Base-by-base conservation (phyloP, 495 filamentous ascomycete genomes). In the Daldinia decipiens region DNA sequence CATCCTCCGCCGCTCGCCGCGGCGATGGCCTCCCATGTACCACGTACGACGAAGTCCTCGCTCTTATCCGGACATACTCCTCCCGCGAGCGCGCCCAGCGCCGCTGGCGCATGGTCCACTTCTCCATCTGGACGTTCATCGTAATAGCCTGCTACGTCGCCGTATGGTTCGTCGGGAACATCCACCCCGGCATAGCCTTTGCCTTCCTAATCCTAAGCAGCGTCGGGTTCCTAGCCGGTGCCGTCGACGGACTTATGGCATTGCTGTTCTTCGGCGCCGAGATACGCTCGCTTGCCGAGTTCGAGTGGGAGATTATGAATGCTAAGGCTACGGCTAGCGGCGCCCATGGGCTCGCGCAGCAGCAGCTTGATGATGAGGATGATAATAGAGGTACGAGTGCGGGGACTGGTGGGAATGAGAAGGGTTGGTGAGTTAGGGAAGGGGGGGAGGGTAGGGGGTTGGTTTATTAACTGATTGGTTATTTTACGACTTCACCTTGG, bases 221-320 rank as follows among this genome's bases (percentile, higher is more conserved):
- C 9, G 79, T 97, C 15, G 88, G 91, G 13, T 85, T 98, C 24
- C 85, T 83, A 12, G 89, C 88, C 7, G 96, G 95, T 0, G 85
- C 91, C 5, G 66, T 97, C 17, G 91, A 97, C 79, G 94, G 95
- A 0, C 75, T 98, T 32, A 91, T 98, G 76, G 92, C 93, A 3
- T 87, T 93, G 1, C 74, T 98, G 32, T 98, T 98, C 73, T 89
- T 97, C 68, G 88, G 89, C 12, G 87, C 87, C 70, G 95, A 99
- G 81, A 68, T 97, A 65, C 83, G 93, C 65, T 89, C 92, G 13
- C 80, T 99, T n/a, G 91, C 88, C 72, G 95, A 98, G 81, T 98
- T 98, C 80, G 89, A 95, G 74, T 97, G 93, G 91, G 96, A 99
- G 82, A 89, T 99, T 13, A 79, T 80, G 56, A 95, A 91, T 80